Base-by-base conservation (phyloP, 345 rosid species). In the Camelina neglecta region DNA sequence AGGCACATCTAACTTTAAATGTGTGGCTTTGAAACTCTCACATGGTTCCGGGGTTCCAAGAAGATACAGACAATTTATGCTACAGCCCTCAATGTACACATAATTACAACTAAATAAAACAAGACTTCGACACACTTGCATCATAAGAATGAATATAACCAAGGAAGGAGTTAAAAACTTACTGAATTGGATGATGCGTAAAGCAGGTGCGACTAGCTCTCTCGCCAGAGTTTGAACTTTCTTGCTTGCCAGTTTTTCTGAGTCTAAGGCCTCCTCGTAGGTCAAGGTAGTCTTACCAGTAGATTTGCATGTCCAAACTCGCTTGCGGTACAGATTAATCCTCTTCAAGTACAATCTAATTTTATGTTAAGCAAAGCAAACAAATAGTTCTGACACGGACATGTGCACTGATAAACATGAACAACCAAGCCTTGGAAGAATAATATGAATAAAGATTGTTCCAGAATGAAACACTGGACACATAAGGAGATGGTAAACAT, bases 201-300 rank as follows among this genome's bases (percentile, higher is more conserved):
- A 74, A 36, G 90, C 92, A 73, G 89, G 92, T 51, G 81, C 85
- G 72, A 86, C 86, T 69, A 92, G 86, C 81, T 88, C 93, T 70
- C 84, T 58, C 13, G 97, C 89, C 58, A 95, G 81, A 69, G 84
- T 88, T 81, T 88, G 94, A 82, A 90, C 96, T 82, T 82, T 95
- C 83, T 86, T 83, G 62, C 65, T 62, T 8, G 93, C 92, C 38
- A 49, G 70, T 79, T 84, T 92, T 83, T 95, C 99, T 13, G 94
- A 89, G n/a, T 90, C 88, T 88, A 92, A 81, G 60, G 99, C 98
- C 89, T 90, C 99, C 80, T 95, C 97, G 56, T 83, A 95, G 59
- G 97, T 95, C 89, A 95, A 74, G 83, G 89, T 83, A 61, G 84
- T 68, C 84, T 89, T 95, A 8, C 96, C 99, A 33, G 93, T 95